Conservation (phyloP, 2,329 filamentous ascomycete genomes). For the Ciborinia camelliae region DNA sequence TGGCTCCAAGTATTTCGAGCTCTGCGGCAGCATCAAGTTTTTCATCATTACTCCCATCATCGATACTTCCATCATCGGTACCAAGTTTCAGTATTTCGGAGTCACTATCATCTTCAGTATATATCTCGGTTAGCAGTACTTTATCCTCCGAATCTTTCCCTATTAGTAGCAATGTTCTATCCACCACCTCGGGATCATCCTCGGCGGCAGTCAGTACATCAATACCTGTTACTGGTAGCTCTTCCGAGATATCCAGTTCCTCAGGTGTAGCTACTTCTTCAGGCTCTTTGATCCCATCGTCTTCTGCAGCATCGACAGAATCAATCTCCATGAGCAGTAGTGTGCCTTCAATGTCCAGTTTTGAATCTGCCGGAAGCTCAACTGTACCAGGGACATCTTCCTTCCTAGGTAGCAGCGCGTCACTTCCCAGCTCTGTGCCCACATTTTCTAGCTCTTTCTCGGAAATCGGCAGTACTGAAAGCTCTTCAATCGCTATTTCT, state of each 20-base stretch:
- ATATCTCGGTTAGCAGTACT: conserved; percentile 2
- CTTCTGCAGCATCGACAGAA: background rate
- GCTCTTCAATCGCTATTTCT: background rate
- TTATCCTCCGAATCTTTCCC: background rate
- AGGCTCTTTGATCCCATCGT: background rate
- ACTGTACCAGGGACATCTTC: background rate
- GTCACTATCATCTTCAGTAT: background rate
- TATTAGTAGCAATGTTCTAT: background rate
- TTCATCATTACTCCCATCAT: conserved; percentile 1
- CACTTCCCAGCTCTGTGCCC: background rate
- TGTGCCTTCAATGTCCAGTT: background rate
- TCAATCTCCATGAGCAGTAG: background rate
- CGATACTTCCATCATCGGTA: background rate
- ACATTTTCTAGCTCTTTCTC: background rate
- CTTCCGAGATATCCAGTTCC: background rate
- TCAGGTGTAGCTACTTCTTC: background rate
- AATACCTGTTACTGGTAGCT: background rate
- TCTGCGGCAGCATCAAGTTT: background rate
- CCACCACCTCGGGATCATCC: background rate
- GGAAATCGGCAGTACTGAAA: background rate
- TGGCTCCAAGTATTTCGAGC: background rate
- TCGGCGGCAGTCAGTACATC: background rate
- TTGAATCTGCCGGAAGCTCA: background rate
- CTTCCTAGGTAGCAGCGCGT: background rate
- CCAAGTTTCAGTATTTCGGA: conserved; percentile 5